Evolutionary conservation across 257 asterid species (phyloP).

Genomic region (Solanum microdontum): DNA sequence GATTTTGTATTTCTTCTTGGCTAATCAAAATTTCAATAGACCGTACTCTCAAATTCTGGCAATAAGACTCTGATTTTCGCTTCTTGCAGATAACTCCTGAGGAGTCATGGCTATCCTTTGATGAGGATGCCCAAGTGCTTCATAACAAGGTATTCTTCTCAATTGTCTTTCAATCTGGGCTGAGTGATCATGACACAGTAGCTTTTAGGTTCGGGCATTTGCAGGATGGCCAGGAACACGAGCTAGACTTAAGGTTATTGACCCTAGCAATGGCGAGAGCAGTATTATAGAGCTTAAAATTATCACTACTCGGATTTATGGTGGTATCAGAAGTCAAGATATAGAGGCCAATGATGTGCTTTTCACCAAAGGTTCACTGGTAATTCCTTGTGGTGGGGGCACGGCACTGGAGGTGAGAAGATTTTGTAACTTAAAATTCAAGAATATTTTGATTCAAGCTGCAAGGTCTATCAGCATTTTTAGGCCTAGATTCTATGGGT

Average conservation of each 20-base stretch:
- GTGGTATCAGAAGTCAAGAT: conserved; percentile 14
- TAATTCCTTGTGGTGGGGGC: conserved; percentile 62
- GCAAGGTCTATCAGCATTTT: background rate
- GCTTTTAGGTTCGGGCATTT: conserved; percentile 92
- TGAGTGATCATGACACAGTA: conserved; percentile 23
- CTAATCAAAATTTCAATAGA: background rate
- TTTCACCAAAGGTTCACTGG: conserved; percentile 53
- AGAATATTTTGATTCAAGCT: background rate
- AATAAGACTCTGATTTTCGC: background rate
- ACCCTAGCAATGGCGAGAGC: conserved; percentile 26
- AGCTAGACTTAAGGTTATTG: conserved; percentile 45
- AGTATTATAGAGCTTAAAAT: conserved; percentile 56
- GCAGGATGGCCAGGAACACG: conserved; percentile 99
- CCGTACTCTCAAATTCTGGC: background rate
- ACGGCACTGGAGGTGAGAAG: conserved; percentile 68
- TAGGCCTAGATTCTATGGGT: background rate
- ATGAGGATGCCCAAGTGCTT: conserved; percentile 56
- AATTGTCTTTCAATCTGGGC: conserved; percentile 7
- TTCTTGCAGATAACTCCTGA: conserved; percentile 60
- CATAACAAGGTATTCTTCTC: conserved; percentile 68
- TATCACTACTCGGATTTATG: conserved; percentile 57
- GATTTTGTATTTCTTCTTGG: background rate
- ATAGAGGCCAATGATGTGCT: conserved; percentile 37
- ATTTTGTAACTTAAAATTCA: background rate
- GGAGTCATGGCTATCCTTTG: conserved; percentile 77